Evolutionary conservation across 2,329 filamentous ascomycete genomes (phyloP).

Genomic region (Sclerotiophoma versabilis): DNA sequence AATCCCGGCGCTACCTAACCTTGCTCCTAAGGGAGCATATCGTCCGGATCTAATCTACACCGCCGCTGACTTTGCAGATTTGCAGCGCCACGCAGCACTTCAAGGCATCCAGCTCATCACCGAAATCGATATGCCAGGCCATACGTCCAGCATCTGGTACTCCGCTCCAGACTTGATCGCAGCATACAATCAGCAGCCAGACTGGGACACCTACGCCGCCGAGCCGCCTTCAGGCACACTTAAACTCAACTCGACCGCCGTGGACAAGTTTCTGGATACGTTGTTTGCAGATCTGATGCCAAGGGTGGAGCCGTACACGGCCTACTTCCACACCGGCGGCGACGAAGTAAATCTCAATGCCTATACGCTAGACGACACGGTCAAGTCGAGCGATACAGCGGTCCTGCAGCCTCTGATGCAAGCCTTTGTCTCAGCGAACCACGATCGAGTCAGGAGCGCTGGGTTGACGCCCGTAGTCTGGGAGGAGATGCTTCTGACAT

Average conservation of each 20-base stretch:
- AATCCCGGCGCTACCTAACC: conserved; percentile 74
- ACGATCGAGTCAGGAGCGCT: conserved; percentile 67
- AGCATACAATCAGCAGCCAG: conserved; percentile 63
- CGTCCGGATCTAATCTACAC: conserved; percentile 71
- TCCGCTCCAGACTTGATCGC: conserved; percentile 76
- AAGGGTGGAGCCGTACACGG: conserved; percentile 63
- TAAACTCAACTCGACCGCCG: conserved; percentile 75
- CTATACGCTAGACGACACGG: conserved; percentile 73
- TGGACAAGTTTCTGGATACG: conserved; percentile 74
- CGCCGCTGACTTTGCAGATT: conserved; percentile 65
- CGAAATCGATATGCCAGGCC: conserved; percentile 83
- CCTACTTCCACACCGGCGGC: conserved; percentile 85
- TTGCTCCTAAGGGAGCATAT: conserved; percentile 78
- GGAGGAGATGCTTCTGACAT: conserved; percentile 84
- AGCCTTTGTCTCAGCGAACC: conserved; percentile 74
- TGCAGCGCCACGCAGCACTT: conserved; percentile 74
- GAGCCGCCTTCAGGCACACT: conserved; percentile 69
- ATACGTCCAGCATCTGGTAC: conserved; percentile 72
- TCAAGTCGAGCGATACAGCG: conserved; percentile 68
- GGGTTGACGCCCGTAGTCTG: conserved; percentile 80
- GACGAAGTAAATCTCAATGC: conserved; percentile 84
- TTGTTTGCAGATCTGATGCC: conserved; percentile 81
- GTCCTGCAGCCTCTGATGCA: conserved; percentile 80
- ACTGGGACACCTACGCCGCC: conserved; percentile 61
- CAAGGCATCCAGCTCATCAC: conserved; percentile 75